Evolutionary conservation across 176 grass and related monocot species (phyloP).

Genomic region (Musa troglodytarum): DNA sequence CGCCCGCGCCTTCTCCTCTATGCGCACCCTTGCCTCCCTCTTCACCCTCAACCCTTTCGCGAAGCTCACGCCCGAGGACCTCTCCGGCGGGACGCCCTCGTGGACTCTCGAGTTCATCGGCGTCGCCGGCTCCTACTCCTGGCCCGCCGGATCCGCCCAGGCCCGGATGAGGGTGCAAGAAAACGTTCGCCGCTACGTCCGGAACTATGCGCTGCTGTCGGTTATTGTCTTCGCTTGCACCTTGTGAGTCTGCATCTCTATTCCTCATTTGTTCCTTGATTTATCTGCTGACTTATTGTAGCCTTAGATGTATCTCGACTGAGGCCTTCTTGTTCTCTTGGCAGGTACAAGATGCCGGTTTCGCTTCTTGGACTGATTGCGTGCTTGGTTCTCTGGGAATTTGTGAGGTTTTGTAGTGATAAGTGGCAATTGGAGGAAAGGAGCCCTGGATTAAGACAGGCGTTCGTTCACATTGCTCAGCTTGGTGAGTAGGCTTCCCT

Average conservation of each 20-base stretch:
- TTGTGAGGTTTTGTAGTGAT: constrained; percentile 45
- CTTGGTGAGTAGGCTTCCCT: constrained; percentile 36
- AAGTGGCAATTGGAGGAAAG: constrained; percentile 39
- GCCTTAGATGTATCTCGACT: background rate
- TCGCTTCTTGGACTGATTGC: constrained; percentile 56
- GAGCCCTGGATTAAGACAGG: constrained; percentile 37
- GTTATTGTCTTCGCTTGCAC: constrained; percentile 76
- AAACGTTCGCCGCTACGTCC: constrained; percentile 76
- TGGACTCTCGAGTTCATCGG: constrained; percentile 76
- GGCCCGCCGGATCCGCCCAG: constrained; percentile 64
- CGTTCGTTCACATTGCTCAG: constrained; percentile 30
- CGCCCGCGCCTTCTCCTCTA: constrained; percentile 35
- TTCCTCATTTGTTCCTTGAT: constrained; percentile 5
- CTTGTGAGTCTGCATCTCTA: constrained; percentile 30
- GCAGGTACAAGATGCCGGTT: constrained; percentile 78
- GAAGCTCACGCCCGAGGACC: constrained; percentile 39
- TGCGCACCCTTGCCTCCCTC: constrained; percentile 63
- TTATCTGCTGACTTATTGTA: background rate
- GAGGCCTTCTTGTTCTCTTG: constrained; percentile 13
- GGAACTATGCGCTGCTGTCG: constrained; percentile 65
- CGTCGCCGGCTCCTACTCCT: constrained; percentile 51
- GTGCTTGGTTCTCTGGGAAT: constrained; percentile 64
- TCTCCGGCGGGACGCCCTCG: constrained; percentile 57
- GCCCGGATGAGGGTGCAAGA: constrained; percentile 82
- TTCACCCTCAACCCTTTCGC: constrained; percentile 76